phyloP scores from a whole-genome alignment of 2,329 filamentous ascomycete species.

The Ceratocystis huliohia region DNA sequence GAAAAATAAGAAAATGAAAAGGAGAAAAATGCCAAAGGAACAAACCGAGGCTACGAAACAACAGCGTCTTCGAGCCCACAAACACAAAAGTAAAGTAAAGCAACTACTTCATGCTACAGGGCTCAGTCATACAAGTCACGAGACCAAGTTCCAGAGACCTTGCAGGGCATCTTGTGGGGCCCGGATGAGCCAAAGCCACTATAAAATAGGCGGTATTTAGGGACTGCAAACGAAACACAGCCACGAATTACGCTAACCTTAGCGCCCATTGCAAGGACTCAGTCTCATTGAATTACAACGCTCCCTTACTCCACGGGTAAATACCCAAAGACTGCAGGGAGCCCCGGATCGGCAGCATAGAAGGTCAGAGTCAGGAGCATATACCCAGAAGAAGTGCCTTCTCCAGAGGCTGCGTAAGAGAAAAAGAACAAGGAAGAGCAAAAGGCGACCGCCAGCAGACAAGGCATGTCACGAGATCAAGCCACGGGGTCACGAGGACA shows the following conservation, averaged over 20 bases:
- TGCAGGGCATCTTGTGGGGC: background rate
- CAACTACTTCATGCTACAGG: background rate
- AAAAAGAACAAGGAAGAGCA: background rate
- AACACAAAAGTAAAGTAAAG: background rate
- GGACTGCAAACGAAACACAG: background rate
- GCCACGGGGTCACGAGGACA: background rate
- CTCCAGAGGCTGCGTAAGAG: background rate
- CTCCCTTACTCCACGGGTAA: background rate
- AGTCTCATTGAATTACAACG: background rate
- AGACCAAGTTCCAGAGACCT: background rate
- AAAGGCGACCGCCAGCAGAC: background rate
- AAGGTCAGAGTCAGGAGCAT: background rate
- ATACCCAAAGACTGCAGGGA: background rate
- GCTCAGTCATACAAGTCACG: background rate
- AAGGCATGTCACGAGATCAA: conserved; percentile 4
- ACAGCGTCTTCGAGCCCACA: background rate
- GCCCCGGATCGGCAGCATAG: background rate
- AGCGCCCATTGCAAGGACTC: background rate
- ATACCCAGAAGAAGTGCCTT: background rate
- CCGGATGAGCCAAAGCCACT: background rate
- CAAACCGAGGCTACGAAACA: background rate
- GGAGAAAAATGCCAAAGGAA: background rate
- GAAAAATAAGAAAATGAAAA: background rate
- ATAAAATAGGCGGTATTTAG: background rate
- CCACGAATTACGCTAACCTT: background rate